Percentiles rank a stretch among this genome's conserved stretches.
These are phyloP conservation scores for Diaporthe eres DNA, from an alignment of 2,329 filamentous ascomycete genomes.

Conservation along the genomic window DNA sequence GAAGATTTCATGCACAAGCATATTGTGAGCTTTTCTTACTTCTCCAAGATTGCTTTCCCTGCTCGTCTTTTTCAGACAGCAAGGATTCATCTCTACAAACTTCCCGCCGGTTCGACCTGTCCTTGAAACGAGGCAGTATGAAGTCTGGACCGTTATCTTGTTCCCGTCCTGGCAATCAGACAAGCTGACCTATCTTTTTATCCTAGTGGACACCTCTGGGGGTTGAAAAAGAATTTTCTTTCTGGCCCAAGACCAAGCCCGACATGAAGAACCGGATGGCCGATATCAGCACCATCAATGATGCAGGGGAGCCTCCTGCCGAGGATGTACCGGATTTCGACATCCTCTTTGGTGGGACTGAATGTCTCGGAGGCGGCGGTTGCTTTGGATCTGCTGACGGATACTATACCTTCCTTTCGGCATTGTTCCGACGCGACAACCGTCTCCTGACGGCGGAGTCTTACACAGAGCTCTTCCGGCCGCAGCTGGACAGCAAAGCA, in stretches of 20 bases:
- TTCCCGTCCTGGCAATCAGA: background rate
- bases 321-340: conserved; percentile 43
- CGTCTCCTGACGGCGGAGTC: conserved; percentile 44
- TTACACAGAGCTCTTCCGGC: conserved; percentile 47
- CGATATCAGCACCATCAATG: conserved; percentile 44
- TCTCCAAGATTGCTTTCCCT: background rate
- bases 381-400: conserved; percentile 43
- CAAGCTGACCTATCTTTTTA: background rate
- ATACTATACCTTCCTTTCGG: conserved; percentile 47
- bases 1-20: conserved; percentile 45
- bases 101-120: too few relatives aligned
- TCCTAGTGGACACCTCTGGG: conserved; percentile 41
- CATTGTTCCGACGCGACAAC: conserved; percentile 45
- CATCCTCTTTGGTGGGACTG: conserved; percentile 41
- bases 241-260: conserved; percentile 46
- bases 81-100: background rate
- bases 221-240: conserved; percentile 44
- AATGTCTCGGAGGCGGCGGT: conserved; percentile 47
- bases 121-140: too few relatives aligned
- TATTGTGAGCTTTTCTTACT: conserved; percentile 31
- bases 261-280: conserved; percentile 45
- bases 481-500: conserved; percentile 46
- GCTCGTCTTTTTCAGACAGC: background rate
- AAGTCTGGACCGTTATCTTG: background rate
- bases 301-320: conserved; percentile 44